Conservation (phyloP, 176 grass and related monocot species). For the Triticum urartu region DNA sequence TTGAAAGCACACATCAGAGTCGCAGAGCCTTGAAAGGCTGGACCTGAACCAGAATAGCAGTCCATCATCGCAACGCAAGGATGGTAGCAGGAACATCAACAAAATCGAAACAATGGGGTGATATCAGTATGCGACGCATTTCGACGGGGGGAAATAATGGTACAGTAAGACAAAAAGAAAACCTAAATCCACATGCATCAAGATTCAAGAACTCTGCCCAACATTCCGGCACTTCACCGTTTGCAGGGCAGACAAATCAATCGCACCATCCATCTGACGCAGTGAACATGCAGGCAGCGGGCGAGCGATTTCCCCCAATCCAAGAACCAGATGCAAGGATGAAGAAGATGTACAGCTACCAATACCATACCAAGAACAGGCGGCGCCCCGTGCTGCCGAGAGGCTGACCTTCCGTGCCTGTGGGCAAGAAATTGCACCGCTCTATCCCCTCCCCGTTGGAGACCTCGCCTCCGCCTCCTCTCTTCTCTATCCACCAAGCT, state of each 20-base stretch:
- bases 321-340: neutral
- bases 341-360: too few species aligned
- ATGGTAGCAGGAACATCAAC: too few species aligned
- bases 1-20: neutral
- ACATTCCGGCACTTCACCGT: neutral
- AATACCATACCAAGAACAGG: neutral
- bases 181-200: neutral
- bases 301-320: neutral
- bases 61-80: too few species aligned
- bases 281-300: neutral
- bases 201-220: neutral
- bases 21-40: neutral
- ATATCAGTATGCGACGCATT: neutral
- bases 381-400: neutral
- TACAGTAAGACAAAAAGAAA: neutral
- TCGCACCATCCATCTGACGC: neutral
- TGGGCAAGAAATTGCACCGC: constrained; percentile 1
- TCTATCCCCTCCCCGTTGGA: constrained; percentile 20
- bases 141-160: neutral
- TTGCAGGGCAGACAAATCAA: neutral
- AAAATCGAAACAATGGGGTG: neutral
- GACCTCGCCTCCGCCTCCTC: neutral
- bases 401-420: neutral
- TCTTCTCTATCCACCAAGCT: neutral
- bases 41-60: neutral